Base-by-base conservation (phyloP, 768 basidiomycete species). In the Clavulina sp. region DNA sequence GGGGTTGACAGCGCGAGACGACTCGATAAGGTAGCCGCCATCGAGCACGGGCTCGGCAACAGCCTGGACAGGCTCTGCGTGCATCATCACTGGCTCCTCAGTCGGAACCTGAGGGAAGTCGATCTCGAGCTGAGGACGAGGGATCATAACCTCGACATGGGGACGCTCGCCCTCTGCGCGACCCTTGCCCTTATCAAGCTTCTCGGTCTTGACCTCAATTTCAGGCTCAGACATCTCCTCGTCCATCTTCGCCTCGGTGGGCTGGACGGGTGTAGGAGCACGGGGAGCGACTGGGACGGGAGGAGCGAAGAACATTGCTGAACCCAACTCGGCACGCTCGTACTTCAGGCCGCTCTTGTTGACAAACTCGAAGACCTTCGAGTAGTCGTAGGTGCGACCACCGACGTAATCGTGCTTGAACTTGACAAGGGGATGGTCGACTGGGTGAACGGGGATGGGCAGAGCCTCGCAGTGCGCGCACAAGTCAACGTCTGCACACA, bases 401-500 rank as follows among this genome's bases (percentile, higher is more conserved):
- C 19, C 18, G 52, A 47, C 24, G 43, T 46, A 46, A 46, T 30
- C 48, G 32, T 56, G 47, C 59, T 69, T 78, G 65, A 91, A 68
- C 74, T 88, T 91, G 60, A 88, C 61, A 60, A 92, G 54, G 0
- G 80, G 75, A 60, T 92, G 88, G 30, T 65, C 74, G 9, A 62
- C 53, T 0, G 84, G 83, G 61, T 92, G 87, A 9, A 83, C 68
- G 4, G 77, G 65, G 54, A 88, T 82, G 0, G 87, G 87, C 52
- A 76, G 70, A 4, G 84, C 78, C 65, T 89, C 87, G 64, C 88
- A 92, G 49, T 63, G 64, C 52, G 71, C 69, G 65, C 87, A 92
- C 18, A 91, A 70, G 59, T 92, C 88, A 57, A 78, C 88, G 62
- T 89, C 83, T 0, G 73, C 71, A 65, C 88, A 92, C 3, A 68